A percentile compares a stretch with the other conserved stretches of the same genome.
phyloP scores from a whole-genome alignment of 176 grass and related monocot species.

The Eleusine coracana region DNA sequence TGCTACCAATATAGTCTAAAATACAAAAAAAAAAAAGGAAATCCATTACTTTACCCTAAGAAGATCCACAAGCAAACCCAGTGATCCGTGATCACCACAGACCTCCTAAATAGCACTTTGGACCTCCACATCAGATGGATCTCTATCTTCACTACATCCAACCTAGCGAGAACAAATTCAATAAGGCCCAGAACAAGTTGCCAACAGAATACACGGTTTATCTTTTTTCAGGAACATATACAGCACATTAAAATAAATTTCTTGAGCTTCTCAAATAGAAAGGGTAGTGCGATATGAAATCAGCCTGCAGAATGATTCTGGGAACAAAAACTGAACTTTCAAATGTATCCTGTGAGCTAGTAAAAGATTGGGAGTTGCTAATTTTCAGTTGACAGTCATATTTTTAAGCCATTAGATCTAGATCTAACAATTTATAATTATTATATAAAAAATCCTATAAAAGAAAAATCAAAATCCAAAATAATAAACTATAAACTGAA shows the following conservation, averaged over 20 bases:
- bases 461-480: no score
- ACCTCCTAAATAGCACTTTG: conserved; percentile 85
- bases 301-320: neutral
- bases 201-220: neutral
- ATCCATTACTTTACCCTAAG: conserved; percentile 74
- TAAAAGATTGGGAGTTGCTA: no score
- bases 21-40: conserved; percentile 19
- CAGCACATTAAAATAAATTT: neutral
- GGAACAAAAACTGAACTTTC: conserved; percentile 14
- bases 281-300: neutral
- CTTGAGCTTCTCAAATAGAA: neutral
- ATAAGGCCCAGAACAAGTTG: conserved; percentile 1
- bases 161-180: conserved; percentile 45
- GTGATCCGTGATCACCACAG: conserved; percentile 74
- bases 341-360: neutral
- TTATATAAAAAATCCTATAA: no score
- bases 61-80: conserved; percentile 86
- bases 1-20: neutral
- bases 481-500: no score
- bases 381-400: no score
- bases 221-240: neutral
- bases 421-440: no score
- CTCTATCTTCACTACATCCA: conserved; percentile 54
- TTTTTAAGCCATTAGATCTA: no score
- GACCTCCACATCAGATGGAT: conserved; percentile 60